A percentile compares a stretch with the other conserved stretches of the same genome.
phyloP scores from a whole-genome alignment of 2,329 filamentous ascomycete species.

The Tolypocladium ophioglossoides region DNA sequence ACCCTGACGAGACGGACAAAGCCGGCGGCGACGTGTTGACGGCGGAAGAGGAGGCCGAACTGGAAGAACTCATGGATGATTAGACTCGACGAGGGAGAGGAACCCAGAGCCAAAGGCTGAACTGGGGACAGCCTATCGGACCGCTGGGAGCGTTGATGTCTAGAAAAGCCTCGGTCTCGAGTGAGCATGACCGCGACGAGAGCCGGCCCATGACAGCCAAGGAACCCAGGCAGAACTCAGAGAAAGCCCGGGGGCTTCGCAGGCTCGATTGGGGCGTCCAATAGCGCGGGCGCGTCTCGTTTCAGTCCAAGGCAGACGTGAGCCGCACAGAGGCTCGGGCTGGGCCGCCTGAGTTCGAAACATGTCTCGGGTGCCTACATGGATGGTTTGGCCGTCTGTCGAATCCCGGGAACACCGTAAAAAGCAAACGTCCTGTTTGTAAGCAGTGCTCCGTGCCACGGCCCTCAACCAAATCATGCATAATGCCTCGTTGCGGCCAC shows the following conservation, averaged over 20 bases:
- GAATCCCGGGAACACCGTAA: background rate
- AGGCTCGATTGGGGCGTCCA: background rate
- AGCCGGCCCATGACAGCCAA: background rate
- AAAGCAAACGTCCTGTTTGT: background rate
- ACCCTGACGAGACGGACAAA: conserved; percentile 33
- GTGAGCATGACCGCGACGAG: background rate
- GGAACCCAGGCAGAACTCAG: background rate
- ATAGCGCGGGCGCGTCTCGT: background rate
- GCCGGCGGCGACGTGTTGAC: conserved; percentile 50
- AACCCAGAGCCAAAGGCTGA: background rate
- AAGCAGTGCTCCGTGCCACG: background rate
- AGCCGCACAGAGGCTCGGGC: background rate
- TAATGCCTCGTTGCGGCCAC: background rate
- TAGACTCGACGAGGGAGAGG: conserved; percentile 9
- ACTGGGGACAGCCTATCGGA: background rate
- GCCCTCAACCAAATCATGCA: no score
- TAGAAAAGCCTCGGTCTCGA: background rate
- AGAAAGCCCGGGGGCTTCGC: background rate
- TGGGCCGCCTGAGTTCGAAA: background rate
- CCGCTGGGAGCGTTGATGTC: background rate
- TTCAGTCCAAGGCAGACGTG: background rate
- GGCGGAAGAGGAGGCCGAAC: conserved; percentile 82
- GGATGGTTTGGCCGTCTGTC: background rate
- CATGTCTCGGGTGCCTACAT: conserved; percentile 1
- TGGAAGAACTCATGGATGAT: conserved; percentile 83